Evolutionary conservation across 768 basidiomycete genomes (phyloP).

Genomic region (Suillus ampliporus): DNA sequence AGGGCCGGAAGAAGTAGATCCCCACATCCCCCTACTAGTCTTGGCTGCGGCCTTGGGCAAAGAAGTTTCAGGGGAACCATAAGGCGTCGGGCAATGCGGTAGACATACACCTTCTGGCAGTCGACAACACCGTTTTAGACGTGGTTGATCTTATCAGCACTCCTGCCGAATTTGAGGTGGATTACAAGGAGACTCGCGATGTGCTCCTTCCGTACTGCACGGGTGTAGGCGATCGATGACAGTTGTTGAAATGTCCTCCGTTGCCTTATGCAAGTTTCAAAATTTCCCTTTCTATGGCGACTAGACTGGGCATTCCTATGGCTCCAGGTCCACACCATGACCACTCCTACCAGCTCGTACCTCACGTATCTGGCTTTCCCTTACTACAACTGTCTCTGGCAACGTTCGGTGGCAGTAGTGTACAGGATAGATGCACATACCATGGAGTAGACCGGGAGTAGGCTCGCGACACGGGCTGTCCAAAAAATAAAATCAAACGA

Average conservation of each 20-base stretch:
- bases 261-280: background rate
- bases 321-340: background rate
- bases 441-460: background rate
- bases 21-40: background rate
- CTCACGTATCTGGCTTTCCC: background rate
- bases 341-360: background rate
- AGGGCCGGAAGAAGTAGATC: constrained; percentile 49
- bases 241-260: too few relatives aligned
- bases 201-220: background rate
- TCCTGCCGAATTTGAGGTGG: background rate
- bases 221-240: background rate
- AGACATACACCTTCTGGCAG: background rate
- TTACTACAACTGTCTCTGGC: background rate
- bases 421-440: background rate
- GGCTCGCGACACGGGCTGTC: background rate
- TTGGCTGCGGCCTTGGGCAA: background rate
- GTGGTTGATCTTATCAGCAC: background rate
- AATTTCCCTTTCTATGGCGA: background rate
- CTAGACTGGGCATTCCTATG: background rate
- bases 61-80: background rate
- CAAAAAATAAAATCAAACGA: background rate
- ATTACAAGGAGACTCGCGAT: background rate
- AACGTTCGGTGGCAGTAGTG: constrained; percentile 1
- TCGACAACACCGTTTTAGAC: background rate
- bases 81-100: background rate